A percentile compares a stretch with the other conserved stretches of the same genome.
These are phyloP conservation scores for Nigrospora sphaerica DNA, from an alignment of 2,329 filamentous ascomycete species.

Conservation along the genomic window DNA sequence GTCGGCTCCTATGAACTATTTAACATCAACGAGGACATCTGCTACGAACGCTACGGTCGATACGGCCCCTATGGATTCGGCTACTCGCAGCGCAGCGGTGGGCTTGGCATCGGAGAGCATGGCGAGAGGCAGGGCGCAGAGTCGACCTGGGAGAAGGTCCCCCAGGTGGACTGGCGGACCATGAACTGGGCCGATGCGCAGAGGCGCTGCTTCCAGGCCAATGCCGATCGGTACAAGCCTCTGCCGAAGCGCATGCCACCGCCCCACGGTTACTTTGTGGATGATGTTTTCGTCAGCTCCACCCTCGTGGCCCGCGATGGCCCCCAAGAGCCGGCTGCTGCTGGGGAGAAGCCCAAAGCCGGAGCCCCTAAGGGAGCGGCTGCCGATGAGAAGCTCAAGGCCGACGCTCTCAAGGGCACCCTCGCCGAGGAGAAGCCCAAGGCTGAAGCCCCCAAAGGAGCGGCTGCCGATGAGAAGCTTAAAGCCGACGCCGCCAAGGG, in stretches of 20 bases:
- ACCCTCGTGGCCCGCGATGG: conserved; percentile 16
- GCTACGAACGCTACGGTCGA: conserved; percentile 86
- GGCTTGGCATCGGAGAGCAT: conserved; percentile 77
- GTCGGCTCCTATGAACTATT: conserved; percentile 83
- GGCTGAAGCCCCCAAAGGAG: conserved; percentile 6
- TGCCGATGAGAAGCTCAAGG: conserved; percentile 10
- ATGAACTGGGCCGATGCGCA: conserved; percentile 78
- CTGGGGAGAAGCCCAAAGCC: background rate
- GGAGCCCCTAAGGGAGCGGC: conserved; percentile 2
- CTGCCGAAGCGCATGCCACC: conserved; percentile 29
- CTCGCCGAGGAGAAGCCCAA: background rate
- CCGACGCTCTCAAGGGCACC: background rate
- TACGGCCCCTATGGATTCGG: conserved; percentile 86
- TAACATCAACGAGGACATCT: conserved; percentile 74
- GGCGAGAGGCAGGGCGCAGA: conserved; percentile 79
- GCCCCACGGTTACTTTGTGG: conserved; percentile 45
- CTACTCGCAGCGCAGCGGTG: conserved; percentile 72
- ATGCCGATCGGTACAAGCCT: conserved; percentile 60
- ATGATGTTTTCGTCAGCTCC: conserved; percentile 22
- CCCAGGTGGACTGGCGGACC: conserved; percentile 69
- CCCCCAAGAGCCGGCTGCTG: conserved; percentile 7
- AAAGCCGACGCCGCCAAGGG: background rate
- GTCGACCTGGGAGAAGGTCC: conserved; percentile 63
- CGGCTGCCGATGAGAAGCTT: conserved; percentile 8
- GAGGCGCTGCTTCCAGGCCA: conserved; percentile 63